These are phyloP conservation scores for Waltiozyma solani DNA, from an alignment of 1,139 yeast species.

Conservation along the genomic window DNA sequence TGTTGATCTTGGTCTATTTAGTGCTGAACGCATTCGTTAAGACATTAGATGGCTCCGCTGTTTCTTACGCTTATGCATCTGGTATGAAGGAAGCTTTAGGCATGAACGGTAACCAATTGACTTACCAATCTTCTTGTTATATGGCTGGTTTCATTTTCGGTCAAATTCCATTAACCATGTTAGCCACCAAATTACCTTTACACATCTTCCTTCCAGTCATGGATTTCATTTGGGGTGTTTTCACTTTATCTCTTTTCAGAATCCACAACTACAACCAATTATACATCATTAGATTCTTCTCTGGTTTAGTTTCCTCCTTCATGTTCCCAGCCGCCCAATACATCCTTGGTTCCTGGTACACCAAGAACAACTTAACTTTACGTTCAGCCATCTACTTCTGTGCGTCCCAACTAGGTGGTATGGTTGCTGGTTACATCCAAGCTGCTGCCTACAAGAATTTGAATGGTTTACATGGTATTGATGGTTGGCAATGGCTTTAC, in stretches of 20 bases:
- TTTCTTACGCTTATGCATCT: slow-evolving; percentile 57
- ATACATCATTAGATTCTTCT: neutral
- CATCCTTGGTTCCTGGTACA: slow-evolving; percentile 1
- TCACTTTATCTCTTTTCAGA: neutral
- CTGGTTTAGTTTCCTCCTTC: neutral
- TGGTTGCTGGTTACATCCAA: slow-evolving; percentile 32
- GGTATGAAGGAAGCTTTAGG: slow-evolving; percentile 53
- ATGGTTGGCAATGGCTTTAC: slow-evolving; percentile 30
- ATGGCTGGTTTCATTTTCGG: slow-evolving; percentile 51
- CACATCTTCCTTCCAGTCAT: slow-evolving; percentile 24
- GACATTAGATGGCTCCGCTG: slow-evolving; percentile 47
- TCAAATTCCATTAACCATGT: slow-evolving; percentile 38
- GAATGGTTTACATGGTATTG: slow-evolving; percentile 17
- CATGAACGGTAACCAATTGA: slow-evolving; percentile 53
- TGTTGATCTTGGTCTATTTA: slow-evolving; percentile 47
- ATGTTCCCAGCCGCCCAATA: neutral
- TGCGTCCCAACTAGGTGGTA: slow-evolving; percentile 3
- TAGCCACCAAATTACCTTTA: slow-evolving; percentile 38
- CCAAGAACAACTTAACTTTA: neutral
- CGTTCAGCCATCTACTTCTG: neutral
- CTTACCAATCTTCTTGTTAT: slow-evolving; percentile 47
- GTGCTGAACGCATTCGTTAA: slow-evolving; percentile 64
- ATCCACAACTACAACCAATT: neutral
- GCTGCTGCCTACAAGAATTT: slow-evolving; percentile 19
- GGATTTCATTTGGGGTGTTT: neutral